phyloP scores from a whole-genome alignment of 2,329 filamentous ascomycete genomes.

The Aspergillus japonicus region DNA sequence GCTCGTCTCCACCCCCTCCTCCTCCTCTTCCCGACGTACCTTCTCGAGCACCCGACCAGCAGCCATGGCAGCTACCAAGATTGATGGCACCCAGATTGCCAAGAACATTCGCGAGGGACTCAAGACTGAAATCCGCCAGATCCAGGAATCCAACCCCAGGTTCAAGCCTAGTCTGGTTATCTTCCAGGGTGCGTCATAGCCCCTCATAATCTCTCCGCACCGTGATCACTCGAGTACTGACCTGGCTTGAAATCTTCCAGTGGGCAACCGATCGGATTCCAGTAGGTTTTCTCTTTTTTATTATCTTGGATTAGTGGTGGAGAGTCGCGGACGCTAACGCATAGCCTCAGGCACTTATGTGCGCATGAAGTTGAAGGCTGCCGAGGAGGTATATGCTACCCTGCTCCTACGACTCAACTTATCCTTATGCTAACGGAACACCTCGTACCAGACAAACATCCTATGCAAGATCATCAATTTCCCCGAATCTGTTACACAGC shows the following conservation, averaged over 20 bases:
- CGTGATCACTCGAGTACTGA: background rate
- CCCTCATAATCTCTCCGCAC: background rate
- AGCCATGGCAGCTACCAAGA: conserved; percentile 82
- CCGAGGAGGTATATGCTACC: conserved; percentile 68
- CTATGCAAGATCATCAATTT: conserved; percentile 82
- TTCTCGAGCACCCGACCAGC: conserved; percentile 56
- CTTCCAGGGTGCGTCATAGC: conserved; percentile 70
- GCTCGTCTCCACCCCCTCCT: conserved; percentile 17
- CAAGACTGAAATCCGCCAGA: conserved; percentile 74
- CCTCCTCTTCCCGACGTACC: conserved; percentile 23
- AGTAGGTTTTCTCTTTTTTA: conserved; percentile 56
- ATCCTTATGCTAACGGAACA: conserved; percentile 9
- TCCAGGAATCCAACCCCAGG: conserved; percentile 77
- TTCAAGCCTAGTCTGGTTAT: conserved; percentile 91
- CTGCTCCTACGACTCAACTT: background rate
- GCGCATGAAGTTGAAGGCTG: conserved; percentile 98
- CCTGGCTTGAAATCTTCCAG: conserved; percentile 46
- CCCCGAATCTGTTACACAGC: conserved; percentile 75
- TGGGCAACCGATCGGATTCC: conserved; percentile 90
- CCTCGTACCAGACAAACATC: conserved; percentile 71
- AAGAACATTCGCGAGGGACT: conserved; percentile 84
- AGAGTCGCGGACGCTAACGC: conserved; percentile 23
- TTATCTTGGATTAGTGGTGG: background rate
- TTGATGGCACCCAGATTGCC: conserved; percentile 94
- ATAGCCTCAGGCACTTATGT: conserved; percentile 78